Percentiles rank a stretch among this genome's conserved stretches.
Evolutionary conservation across 768 basidiomycete genomes (phyloP).

Genomic region (Russula griseocarnosa): DNA sequence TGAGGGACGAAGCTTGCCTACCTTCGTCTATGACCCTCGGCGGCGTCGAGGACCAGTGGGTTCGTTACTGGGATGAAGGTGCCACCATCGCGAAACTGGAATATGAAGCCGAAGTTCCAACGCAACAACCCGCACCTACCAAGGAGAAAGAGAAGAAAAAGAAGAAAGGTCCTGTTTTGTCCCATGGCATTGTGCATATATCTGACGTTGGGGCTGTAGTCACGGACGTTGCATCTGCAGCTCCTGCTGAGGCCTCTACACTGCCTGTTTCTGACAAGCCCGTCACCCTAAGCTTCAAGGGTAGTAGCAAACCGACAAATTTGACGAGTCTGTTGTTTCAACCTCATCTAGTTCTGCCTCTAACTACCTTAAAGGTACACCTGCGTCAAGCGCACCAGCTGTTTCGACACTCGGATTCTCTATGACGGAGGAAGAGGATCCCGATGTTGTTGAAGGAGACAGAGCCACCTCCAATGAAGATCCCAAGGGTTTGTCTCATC

Average conservation of each 20-base stretch:
- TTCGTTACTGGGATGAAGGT: conserved; percentile 90
- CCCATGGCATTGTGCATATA: background rate
- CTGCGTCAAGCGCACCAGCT: conserved; percentile 36
- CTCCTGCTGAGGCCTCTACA: conserved; percentile 50
- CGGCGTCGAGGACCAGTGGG: conserved; percentile 67
- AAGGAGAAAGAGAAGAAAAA: conserved; percentile 59
- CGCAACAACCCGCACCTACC: conserved; percentile 39
- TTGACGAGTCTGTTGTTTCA: conserved; percentile 29
- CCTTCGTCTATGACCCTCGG: conserved; percentile 64
- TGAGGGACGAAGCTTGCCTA: conserved; percentile 74
- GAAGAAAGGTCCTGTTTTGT: conserved; percentile 47
- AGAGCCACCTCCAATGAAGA: conserved; percentile 34
- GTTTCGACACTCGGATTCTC: conserved; percentile 61
- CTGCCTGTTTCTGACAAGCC: conserved; percentile 78
- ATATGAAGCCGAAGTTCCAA: conserved; percentile 69
- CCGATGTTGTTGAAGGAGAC: conserved; percentile 43
- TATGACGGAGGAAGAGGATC: conserved; percentile 51
- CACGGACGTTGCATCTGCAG: conserved; percentile 5
- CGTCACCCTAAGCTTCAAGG: conserved; percentile 68
- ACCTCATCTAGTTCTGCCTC: background rate
- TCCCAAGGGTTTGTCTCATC: conserved; percentile 49
- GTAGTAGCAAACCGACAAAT: conserved; percentile 27
- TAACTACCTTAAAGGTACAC: conserved; percentile 3
- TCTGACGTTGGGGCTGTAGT: conserved; percentile 3
- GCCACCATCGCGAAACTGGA: conserved; percentile 72